Base-by-base conservation (phyloP, 148 eudicot species). In the Rhododendron vialii region DNA sequence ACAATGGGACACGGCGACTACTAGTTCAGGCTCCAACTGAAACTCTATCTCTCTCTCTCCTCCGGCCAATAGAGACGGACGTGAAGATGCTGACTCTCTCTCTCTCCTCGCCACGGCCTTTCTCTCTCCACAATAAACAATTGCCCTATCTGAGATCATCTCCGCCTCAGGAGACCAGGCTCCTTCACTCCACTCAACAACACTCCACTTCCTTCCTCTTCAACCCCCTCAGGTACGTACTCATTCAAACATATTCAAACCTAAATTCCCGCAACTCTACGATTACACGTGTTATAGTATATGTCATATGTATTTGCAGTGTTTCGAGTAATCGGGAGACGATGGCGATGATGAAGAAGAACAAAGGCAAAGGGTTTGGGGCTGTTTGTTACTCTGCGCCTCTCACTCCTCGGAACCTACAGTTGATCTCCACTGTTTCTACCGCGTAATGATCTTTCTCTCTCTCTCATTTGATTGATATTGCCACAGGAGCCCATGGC, bases 401-500 rank as follows among this genome's bases (percentile, higher is more conserved):
- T 85, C 78, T 93, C 61, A 43, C 92, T 20, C 87, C 95, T 67
- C 84, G 35, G 18, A 89, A 88, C 84, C 94, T 94, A 61, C 95
- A 92, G 11, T 94, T 92, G 93, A 69, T 94, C 88, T 91, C 90
- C 51, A 86, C 96, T 50, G 81, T 93, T 84, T 89, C 95, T 20
- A 87, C 95, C 69, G 92, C 85, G 96, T 94, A 91, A 82, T 84
- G 59, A 35, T n/a, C 82, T 82, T 47, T 55, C 61, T 55, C 61
- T 55, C 61, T 55, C 63, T 55, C 59, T 41, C 4, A 53, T 15
- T 53, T 53, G 57, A 15, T 53, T 53, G 57, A 53, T 53, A 53
- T 53, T 13, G 17, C 17, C 5, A 18, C 14, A 13, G 57, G 17
- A 53, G 57, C 50, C 50, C 50, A 47, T 47, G 50, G 50, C 11